Percentiles rank a stretch among this genome's conserved stretches.
These are phyloP conservation scores for Globisporangium cederbergense DNA, from an alignment of 352 stramenopile genomes.

Conservation along the genomic window DNA sequence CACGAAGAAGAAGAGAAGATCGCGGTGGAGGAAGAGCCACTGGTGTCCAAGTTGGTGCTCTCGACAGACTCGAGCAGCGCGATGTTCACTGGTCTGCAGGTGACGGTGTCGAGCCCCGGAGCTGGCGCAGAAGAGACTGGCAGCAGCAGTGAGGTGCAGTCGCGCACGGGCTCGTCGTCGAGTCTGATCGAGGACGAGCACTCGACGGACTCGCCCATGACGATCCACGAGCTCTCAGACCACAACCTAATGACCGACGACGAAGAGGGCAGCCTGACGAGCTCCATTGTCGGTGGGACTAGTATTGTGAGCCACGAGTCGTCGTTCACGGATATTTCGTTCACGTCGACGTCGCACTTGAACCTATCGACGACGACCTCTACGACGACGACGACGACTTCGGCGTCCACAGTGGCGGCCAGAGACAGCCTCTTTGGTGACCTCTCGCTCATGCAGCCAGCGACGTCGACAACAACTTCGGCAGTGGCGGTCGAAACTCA, in stretches of 20 bases:
- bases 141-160: constrained; percentile 12
- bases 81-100: constrained; percentile 14
- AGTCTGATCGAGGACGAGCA: constrained; percentile 19
- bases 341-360: constrained; percentile 12
- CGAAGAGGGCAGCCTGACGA: constrained; percentile 8
- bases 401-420: not conserved
- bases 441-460: constrained; percentile 14
- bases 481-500: not conserved
- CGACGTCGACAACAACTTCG: not conserved
- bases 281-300: constrained; percentile 1
- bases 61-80: constrained; percentile 6
- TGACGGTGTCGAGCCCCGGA: constrained; percentile 11
- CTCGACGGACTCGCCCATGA: constrained; percentile 36
- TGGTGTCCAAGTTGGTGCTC: constrained; percentile 7
- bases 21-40: not conserved
- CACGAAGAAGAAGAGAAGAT: constrained; percentile 1
- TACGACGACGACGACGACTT: not conserved
- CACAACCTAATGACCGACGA: constrained; percentile 19
- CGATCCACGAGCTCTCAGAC: constrained; percentile 48
- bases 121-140: not conserved
- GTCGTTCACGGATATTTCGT: constrained; percentile 21
- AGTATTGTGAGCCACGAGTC: constrained; percentile 13
- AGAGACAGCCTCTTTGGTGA: constrained; percentile 17
- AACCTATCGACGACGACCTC: not conserved
- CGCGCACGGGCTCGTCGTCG: constrained; percentile 16